Conservation (phyloP, 75 land plant genomes). For the Pseudotsuga menziesii region DNA sequence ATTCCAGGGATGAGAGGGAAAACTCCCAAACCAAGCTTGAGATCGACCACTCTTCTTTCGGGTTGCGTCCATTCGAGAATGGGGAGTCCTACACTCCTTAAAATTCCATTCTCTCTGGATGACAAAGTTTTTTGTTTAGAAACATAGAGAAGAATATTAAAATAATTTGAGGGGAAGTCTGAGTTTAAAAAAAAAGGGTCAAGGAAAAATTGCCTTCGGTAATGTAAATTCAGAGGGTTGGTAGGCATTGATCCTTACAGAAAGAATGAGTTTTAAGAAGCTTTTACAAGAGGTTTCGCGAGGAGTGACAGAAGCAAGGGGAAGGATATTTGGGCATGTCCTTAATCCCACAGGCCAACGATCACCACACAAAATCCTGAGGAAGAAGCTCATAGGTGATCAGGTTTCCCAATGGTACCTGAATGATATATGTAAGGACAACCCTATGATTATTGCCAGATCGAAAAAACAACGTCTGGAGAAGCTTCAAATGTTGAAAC, state of each 20-base stretch:
- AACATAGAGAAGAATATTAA: too few species aligned
- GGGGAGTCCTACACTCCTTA: too few species aligned
- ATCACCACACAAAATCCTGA: constrained; percentile 74
- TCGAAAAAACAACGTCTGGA: constrained; percentile 57
- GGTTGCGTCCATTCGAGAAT: too few species aligned
- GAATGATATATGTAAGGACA: constrained; percentile 51
- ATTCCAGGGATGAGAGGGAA: too few species aligned
- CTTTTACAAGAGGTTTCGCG: constrained; percentile 37
- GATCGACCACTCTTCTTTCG: too few species aligned
- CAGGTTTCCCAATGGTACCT: constrained; percentile 84
- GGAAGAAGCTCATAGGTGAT: constrained; percentile 80
- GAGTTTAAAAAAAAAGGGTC: too few species aligned
- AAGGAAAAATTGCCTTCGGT: too few species aligned
- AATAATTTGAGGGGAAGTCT: too few species aligned
- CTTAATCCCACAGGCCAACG: constrained; percentile 74
- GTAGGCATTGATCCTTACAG: background rate
- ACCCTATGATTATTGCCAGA: constrained; percentile 48
- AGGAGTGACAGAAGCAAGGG: constrained; percentile 72
- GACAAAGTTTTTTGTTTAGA: too few species aligned
- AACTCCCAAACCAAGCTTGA: too few species aligned
- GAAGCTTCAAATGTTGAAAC: constrained; percentile 77
- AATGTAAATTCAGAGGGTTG: too few species aligned
- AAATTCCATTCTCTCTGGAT: too few species aligned
- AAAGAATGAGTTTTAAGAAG: constrained; percentile 26
- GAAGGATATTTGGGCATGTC: constrained; percentile 83